Evolutionary conservation across 139 green algal genomes (phyloP), one percentile per base, ranked within the genome.

Genomic region (Ettlia oleoabundans): DNA sequence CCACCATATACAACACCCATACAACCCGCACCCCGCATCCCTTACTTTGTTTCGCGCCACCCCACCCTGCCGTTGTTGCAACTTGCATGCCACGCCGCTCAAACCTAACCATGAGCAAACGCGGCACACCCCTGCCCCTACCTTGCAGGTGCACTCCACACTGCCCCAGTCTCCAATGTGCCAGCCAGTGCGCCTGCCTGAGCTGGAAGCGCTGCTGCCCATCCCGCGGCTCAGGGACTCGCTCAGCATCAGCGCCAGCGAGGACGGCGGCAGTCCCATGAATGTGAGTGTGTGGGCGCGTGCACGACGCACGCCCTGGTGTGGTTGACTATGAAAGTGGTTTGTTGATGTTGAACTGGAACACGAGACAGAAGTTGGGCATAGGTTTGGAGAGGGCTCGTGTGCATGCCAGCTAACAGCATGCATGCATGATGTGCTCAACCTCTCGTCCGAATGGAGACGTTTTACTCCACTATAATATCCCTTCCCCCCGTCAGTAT

Each of bases 191-290:
- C 18, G n/a, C 26, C 32, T 78, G 35, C 32, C 63, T n/a, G n/a
- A n/a, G 19, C 30, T 81, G 18, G 63, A 78, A 26, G 22, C 30
- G 26, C 73, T 88, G 68, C 84, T 88, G 35, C 84, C 79, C 58
- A 88, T 88, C 18, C 71, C 78, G 18, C 41, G 58, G 40, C 80
- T 84, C 26, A 32, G 55, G 2, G 72, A 55, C 68, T 30, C 33
- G 18, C 32, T 32, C 3, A 35, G 7, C 4, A 30, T 42, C 19
- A 35, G 22, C 3, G 78, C n/a, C n/a, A n/a, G 42, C 5, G 64
- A n/a, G 28, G 66, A n/a, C 66, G 19, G 51, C 52, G 78, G 66
- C 78, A 71, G 51, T 37, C 52, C 78, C 13, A 28, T n/a, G 18
- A 51, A 69, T 4, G 51, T 62, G 24, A 55, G 64, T 15, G 10